Conservation (phyloP, 495 filamentous ascomycete genomes). For the Tirmania nivea region DNA sequence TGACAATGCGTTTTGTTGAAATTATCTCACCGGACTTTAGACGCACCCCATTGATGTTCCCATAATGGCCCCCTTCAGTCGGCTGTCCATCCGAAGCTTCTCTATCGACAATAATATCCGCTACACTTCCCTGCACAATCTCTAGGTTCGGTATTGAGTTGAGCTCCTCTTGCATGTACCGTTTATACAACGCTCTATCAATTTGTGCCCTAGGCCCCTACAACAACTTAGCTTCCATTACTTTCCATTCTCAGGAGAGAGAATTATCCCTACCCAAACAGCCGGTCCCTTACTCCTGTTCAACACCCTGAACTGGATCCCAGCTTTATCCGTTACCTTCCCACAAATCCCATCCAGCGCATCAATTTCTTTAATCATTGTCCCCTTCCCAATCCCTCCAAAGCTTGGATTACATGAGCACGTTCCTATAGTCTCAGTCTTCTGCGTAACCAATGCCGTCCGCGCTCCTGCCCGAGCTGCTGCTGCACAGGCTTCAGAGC, state of each 20-base stretch:
- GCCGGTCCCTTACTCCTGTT: conserved; percentile 82
- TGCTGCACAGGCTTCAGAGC: conserved; percentile 83
- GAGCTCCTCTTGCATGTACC: conserved; percentile 79
- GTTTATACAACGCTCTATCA: conserved; percentile 73
- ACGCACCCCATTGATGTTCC: conserved; percentile 63
- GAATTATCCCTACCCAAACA: conserved; percentile 41
- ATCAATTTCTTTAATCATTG: conserved; percentile 86
- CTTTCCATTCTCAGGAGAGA: not conserved
- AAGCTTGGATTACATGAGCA: conserved; percentile 97
- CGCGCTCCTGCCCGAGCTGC: conserved; percentile 74
- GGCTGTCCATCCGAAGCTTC: conserved; percentile 24
- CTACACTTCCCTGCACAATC: conserved; percentile 68
- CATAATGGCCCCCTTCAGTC: conserved; percentile 21
- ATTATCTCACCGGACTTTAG: conserved; percentile 79
- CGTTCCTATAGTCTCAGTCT: conserved; percentile 68
- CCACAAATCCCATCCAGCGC: conserved; percentile 83
- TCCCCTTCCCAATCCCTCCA: conserved; percentile 96
- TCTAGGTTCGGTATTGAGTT: conserved; percentile 49
- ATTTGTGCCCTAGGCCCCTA: conserved; percentile 80
- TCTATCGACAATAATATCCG: conserved; percentile 57
- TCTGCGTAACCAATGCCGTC: conserved; percentile 76
- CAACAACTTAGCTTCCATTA: not conserved
- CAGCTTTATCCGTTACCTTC: conserved; percentile 79
- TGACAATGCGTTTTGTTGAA: conserved; percentile 58
- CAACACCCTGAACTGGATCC: conserved; percentile 71